Base-by-base conservation (phyloP, 306 rosid genomes). In the Prunus mira region DNA sequence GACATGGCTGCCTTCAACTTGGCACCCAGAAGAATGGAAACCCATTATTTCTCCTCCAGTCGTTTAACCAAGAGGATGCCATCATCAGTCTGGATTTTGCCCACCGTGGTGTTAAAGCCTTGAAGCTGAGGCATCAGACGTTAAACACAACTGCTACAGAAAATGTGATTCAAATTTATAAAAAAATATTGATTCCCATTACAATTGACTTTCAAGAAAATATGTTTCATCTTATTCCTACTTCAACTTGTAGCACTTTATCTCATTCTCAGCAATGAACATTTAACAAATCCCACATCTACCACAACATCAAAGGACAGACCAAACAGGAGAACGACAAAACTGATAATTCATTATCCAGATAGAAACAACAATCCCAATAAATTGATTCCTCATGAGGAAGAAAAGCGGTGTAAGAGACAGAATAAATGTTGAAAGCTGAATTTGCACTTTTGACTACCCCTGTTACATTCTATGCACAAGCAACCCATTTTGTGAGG, bases 361-460 rank as follows among this genome's bases (percentile, higher is more conserved):
- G 56, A 58, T 17, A 2, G 22, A 65, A 79, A 61, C 34, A 71
- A 28, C 6, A 30, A 30, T 70, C 60, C 22, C 24, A 15, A 22
- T 69, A 17, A 63, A 70, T 66, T 43, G 65, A 79, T 85, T 64
- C 61, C 82, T 80, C 78, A 12, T 15, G 51, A 45, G 64, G 74
- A 67, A 73, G 58, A 47, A 78, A 70, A 54, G 13, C 55, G 65
- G 78, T 46, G 74, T 49, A 45, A 50, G 83, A 75, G 71, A 67
- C 61, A 38, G 24, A 57, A 56, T 45, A 50, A 50, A 69, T 43
- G 24, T 18, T 67, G 19, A 55, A 56, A 58, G 67, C 69, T 78
- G 38, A 79, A 65, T 61, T 50, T 61, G 76, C 75, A 51, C 56
- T 63, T 77, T 69, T 45, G 71, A 86, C 67, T 62, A 56, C 75